These are phyloP conservation scores for Cylindrodendrum hubeiense DNA, from an alignment of 2,329 filamentous ascomycete species.

Conservation along the genomic window DNA sequence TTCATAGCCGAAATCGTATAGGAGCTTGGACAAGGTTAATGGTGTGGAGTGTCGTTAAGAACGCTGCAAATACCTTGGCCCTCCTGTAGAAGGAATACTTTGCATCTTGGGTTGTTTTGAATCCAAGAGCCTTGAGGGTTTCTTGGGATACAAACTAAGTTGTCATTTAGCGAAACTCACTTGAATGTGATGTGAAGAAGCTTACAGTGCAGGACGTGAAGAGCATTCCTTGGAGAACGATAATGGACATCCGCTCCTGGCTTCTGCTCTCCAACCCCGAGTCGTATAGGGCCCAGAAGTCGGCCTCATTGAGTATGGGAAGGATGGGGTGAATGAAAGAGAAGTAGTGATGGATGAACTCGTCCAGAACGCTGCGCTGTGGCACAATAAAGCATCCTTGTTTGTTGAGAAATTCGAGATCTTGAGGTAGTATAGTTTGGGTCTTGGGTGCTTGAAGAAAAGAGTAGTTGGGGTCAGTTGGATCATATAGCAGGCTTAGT, in stretches of 20 bases:
- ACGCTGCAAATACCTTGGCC: constrained; percentile 33
- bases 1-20: constrained; percentile 43
- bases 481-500: background rate
- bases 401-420: constrained; percentile 39
- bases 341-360: constrained; percentile 47
- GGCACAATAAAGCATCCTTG: constrained; percentile 45
- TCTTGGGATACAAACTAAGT: constrained; percentile 35
- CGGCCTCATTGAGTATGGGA: constrained; percentile 42
- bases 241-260: constrained; percentile 34
- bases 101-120: constrained; percentile 39
- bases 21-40: constrained; percentile 24
- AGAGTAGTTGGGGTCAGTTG: constrained; percentile 35
- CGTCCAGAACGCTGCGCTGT: constrained; percentile 37
- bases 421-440: constrained; percentile 37
- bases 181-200: fast-evolving
- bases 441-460: constrained; percentile 40
- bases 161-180: background rate
- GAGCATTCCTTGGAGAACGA: constrained; percentile 38
- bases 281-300: constrained; percentile 41
- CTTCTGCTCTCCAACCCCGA: constrained; percentile 11
- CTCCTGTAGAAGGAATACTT: constrained; percentile 41
- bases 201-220: constrained; percentile 39
- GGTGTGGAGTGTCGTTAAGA: fast-evolving
- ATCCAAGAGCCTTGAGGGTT: constrained; percentile 34
- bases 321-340: constrained; percentile 46